Evolutionary conservation across 768 basidiomycete genomes (phyloP), one percentile per base, ranked within the genome.

Genomic region (Agaricus sinodeliciosus): DNA sequence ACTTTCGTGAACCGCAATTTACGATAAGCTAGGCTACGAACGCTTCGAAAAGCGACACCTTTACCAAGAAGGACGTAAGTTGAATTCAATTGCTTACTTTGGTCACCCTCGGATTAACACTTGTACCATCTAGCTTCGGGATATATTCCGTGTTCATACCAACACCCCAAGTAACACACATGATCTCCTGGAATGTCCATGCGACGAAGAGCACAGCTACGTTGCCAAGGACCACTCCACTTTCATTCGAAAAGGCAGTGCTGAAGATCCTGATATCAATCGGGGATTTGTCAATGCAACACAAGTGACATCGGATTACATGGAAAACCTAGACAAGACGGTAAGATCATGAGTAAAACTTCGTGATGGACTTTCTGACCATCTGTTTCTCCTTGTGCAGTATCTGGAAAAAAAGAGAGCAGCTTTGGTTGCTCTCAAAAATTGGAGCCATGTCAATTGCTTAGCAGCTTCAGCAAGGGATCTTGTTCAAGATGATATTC

Each of bases 91-190:
- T 43, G 18, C 28, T 37, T 16, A 25, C 9, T 40, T 8, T 3
- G 22, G 11, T 12, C 13, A 25, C 27, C 5, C 41, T 12, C 3
- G 15, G 15, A 25, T 6, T 42, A 22, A 27, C 46, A 55, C 50
- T 55, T 13, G 9, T 44, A 37, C 13, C 57, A 34, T 45, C 63
- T 31, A 98, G 89, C 80, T 98, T 40, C 85, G 85, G 35, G 92
- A 94, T 65, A 90, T 98, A 58, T 98, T 97, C 69, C 85, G 83
- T n/a, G 74, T 96, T 41, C 82, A 94, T 67, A 71, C 76, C 0
- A 72, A 83, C 50, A 94, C 92, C 0, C 69, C 75, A 7, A 94
- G 91, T 70, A 87, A 94, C 56, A 98, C 94, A 1, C 95, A 98
- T 60, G 95, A 97, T 58, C 76, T 97, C 15, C 74, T 97, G 12